Evolutionary conservation across 306 rosid species (phyloP).

Genomic region (Myrica gale): DNA sequence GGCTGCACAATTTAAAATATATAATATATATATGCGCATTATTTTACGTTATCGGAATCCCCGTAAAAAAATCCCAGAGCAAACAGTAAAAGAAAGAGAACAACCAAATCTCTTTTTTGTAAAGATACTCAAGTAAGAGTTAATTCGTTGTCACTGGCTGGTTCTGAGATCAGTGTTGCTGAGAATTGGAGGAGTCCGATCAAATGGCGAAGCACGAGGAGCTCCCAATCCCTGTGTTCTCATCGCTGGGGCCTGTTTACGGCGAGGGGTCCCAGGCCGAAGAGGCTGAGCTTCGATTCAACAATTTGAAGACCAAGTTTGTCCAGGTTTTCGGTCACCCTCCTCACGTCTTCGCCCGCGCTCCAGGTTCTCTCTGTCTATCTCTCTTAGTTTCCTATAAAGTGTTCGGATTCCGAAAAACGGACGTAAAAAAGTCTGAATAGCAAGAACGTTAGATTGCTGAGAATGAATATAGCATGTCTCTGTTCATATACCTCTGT

Average conservation of each 20-base stretch:
- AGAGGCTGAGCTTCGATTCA: constrained; percentile 78
- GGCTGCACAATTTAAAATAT: no score
- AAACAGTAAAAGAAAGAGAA: neutral
- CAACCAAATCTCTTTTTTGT: neutral
- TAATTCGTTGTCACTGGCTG: neutral
- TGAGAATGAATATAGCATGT: neutral
- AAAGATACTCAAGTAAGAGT: neutral
- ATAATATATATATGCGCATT: no score
- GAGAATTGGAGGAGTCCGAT: neutral
- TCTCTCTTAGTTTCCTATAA: neutral
- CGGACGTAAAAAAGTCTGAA: neutral
- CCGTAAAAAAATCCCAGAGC: neutral
- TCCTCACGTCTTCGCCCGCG: constrained; percentile 80
- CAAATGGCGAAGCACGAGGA: constrained; percentile 77
- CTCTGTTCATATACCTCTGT: neutral
- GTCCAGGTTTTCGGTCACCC: constrained; percentile 47
- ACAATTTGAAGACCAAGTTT: constrained; percentile 59
- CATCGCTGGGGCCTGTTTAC: constrained; percentile 59
- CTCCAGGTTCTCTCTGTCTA: constrained; percentile 56
- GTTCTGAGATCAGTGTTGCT: neutral
- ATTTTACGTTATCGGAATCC: no score
- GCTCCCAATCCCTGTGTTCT: constrained; percentile 71
- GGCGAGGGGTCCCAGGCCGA: constrained; percentile 72
- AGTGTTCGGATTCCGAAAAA: neutral
- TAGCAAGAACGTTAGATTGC: neutral